Evolutionary conservation across 306 rosid genomes (phyloP).

Genomic region (Prinsepia uniflora): DNA sequence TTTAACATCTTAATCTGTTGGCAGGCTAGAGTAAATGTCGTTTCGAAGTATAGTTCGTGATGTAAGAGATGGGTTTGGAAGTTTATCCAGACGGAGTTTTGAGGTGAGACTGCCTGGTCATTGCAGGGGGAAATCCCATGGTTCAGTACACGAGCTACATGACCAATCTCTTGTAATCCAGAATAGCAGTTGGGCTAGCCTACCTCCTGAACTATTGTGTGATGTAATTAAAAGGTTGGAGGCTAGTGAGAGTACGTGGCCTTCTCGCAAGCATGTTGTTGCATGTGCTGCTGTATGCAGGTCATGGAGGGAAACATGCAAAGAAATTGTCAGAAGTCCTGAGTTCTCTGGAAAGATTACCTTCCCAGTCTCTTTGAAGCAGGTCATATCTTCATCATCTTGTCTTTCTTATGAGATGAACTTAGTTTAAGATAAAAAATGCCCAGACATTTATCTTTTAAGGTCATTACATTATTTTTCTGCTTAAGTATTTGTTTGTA

Average conservation of each 20-base stretch:
- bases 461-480: neutral
- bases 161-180: constrained; percentile 45
- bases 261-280: constrained; percentile 72
- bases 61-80: constrained; percentile 80
- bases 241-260: constrained; percentile 83
- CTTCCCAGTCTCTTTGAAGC: constrained; percentile 83
- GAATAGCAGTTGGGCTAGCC: constrained; percentile 77
- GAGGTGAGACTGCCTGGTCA: constrained; percentile 75
- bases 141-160: constrained; percentile 55
- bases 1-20: constrained; percentile 30
- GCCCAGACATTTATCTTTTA: neutral
- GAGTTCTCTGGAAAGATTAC: constrained; percentile 82
- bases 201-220: constrained; percentile 78
- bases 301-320: constrained; percentile 93
- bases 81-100: constrained; percentile 77
- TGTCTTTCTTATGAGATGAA: neutral
- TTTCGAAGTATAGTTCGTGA: constrained; percentile 92
- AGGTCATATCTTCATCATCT: constrained; percentile 42
- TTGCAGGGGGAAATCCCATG: constrained; percentile 64
- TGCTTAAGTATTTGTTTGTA: neutral
- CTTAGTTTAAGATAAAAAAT: neutral
- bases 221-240: constrained; percentile 82
- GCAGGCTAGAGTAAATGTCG: constrained; percentile 56
- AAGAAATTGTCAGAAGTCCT: constrained; percentile 66
- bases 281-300: constrained; percentile 83